These are phyloP conservation scores for Citrus reticulata DNA, from an alignment of 345 rosid genomes.

Conservation along the genomic window DNA sequence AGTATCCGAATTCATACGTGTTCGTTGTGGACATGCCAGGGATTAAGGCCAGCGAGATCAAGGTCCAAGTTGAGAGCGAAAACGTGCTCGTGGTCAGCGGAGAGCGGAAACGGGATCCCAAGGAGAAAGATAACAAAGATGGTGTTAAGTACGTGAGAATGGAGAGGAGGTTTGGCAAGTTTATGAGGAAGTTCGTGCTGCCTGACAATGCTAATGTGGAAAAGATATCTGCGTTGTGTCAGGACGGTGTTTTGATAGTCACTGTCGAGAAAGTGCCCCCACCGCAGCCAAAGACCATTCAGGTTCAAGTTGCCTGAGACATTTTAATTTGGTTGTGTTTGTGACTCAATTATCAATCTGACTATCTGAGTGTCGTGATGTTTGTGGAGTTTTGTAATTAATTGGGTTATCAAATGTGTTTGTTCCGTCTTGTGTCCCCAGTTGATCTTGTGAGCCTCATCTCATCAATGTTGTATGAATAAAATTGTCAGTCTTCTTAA, in stretches of 20 bases:
- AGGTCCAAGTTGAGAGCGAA: slow-evolving; percentile 73
- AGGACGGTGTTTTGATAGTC: slow-evolving; percentile 70
- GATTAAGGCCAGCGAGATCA: slow-evolving; percentile 54
- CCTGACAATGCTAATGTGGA: slow-evolving; percentile 72
- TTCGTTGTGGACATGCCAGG: slow-evolving; percentile 89
- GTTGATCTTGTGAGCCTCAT: no score
- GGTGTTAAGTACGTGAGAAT: slow-evolving; percentile 62
- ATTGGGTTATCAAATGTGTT: no score
- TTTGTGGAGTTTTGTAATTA: no score
- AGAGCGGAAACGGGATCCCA: slow-evolving; percentile 42
- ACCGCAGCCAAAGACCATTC: slow-evolving; percentile 70
- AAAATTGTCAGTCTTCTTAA: no score
- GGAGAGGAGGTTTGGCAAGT: slow-evolving; percentile 80
- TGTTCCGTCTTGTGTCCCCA: no score
- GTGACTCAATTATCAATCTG: no score
- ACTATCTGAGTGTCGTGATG: no score
- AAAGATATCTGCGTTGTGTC: slow-evolving; percentile 50
- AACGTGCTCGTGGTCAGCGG: slow-evolving; percentile 63
- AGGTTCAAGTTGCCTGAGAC: slow-evolving; percentile 60
- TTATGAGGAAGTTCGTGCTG: slow-evolving; percentile 65
- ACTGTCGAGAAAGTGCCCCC: slow-evolving; percentile 77
- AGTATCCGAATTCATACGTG: slow-evolving; percentile 43
- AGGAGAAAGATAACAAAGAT: slow-evolving; percentile 36
- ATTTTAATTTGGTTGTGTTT: no score
- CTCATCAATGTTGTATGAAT: no score